Conservation (phyloP, 495 filamentous ascomycete genomes). For the Xylaria nigripes region DNA sequence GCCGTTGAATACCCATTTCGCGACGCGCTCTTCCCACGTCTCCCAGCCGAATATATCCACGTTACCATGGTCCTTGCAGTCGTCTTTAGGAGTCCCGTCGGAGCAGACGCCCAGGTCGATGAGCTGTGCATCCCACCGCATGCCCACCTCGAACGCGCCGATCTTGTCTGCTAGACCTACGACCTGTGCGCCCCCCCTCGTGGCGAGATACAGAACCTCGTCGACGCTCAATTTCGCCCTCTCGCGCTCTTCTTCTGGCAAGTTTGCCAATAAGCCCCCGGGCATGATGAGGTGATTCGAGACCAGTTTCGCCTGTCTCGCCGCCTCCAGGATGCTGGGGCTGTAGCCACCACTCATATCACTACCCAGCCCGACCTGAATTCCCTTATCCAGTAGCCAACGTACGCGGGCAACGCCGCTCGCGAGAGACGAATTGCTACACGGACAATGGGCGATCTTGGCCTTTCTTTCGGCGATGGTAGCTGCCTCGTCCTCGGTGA, state of each 20-base stretch:
- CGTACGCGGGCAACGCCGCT: conserved; percentile 67
- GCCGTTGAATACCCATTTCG: conserved; percentile 85
- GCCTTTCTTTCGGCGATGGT: conserved; percentile 52
- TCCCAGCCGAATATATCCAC: conserved; percentile 89
- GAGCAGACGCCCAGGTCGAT: conserved; percentile 48
- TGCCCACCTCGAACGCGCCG: conserved; percentile 75
- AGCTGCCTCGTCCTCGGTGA: conserved; percentile 52
- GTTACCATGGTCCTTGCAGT: conserved; percentile 30
- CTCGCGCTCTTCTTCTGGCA: conserved; percentile 26
- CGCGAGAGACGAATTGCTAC: conserved; percentile 71
- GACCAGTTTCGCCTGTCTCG: conserved; percentile 67
- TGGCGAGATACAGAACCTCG: conserved; percentile 82
- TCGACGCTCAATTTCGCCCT: conserved; percentile 61
- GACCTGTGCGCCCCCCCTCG: conserved; percentile 68
- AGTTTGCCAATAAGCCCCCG: conserved; percentile 19
- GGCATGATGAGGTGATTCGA: conserved; percentile 57
- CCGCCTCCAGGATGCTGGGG: conserved; percentile 68
- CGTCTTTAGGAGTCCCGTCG: conserved; percentile 22
- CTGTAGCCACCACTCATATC: conserved; percentile 85
- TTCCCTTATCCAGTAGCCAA: conserved; percentile 59
- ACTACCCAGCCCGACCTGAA: conserved; percentile 78
- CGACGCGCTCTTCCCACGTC: conserved; percentile 62
- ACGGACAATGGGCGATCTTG: conserved; percentile 79
- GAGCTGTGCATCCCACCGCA: conserved; percentile 83
- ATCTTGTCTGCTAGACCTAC: conserved; percentile 60